Evolutionary conservation across 2,329 filamentous ascomycete species (phyloP), one percentile per base, ranked within the genome.

Genomic region (Colletotrichum theobromicola): DNA sequence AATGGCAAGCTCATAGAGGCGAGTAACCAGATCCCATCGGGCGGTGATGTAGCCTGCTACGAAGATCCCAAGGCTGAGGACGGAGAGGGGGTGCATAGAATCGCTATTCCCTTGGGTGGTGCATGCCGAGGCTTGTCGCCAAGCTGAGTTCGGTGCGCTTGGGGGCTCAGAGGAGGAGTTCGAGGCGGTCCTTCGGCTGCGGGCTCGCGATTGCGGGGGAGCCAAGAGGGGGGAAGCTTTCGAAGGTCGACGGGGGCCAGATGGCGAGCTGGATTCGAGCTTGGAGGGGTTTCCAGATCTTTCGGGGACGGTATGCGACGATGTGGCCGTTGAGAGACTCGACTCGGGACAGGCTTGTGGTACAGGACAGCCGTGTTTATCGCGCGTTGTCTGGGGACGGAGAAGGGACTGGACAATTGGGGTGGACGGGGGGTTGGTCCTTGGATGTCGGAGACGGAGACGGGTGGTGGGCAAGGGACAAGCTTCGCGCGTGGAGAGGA

Each of bases 31-130:
- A 87, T 98, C 97, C 96, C 97, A 99, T 89, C 97, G 94, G 83
- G 97, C 97, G 87, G 97, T 99, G 85, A 96, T 98, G 90, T 99
- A 99, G 86, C 97, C 97, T 88, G 97, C 96, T 90, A 98, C 94
- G 89, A 99, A 99, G 88, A 99, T 98, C 87, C 94, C 95, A 87
- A 98, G 93, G 82, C 96, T 98, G 85, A 98, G 91, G 85, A 96
- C 89, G 77, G 96, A 98, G 89, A 98, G 98, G 82, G 96, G 95
- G 95, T 98, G 96, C 96, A 98, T 98, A 90, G 89, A 91, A 86
- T 83, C 86, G 85, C 81, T 85, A 84, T 83, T 82, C 78, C 78
- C 81, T 80, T 70, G 79, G 82, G 80, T 82, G 81, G 84, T 80
- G 83, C 87, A 89, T 88, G 84, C 86, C 86, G 82, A 79, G 71